phyloP scores from a whole-genome alignment of 192 early-diverging fungal species.

The Thamnidium elegans region DNA sequence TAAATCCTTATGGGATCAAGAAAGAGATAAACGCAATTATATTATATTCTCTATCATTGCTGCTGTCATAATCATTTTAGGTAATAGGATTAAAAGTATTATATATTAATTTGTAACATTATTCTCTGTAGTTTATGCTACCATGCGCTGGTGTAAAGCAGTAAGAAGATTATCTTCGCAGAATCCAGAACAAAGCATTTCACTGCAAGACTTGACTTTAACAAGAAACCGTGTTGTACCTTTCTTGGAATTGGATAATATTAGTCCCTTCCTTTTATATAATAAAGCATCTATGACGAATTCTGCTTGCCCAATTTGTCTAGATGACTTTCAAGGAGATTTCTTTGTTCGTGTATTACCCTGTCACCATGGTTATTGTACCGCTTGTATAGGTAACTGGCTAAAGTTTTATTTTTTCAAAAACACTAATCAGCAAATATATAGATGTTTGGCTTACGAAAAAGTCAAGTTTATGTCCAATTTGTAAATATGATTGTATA shows the following conservation, averaged over 20 bases:
- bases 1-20: not conserved
- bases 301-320: constrained; percentile 31
- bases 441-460: constrained; percentile 30
- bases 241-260: constrained; percentile 23
- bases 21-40: not conserved
- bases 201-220: not conserved
- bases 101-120: not conserved
- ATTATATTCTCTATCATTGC: not conserved
- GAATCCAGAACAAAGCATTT: not conserved
- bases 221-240: not conserved
- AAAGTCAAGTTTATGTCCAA: constrained; percentile 27
- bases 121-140: not conserved
- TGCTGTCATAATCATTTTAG: not conserved
- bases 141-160: not conserved
- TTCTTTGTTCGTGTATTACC: constrained; percentile 28
- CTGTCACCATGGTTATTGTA: constrained; percentile 37
- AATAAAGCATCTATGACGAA: constrained; percentile 19
- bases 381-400: constrained; percentile 35
- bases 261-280: constrained; percentile 20
- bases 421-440: not conserved
- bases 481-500: constrained; percentile 31
- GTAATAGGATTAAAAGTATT: not conserved
- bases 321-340: constrained; percentile 30
- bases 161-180: not conserved
- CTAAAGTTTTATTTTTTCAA: not conserved